phyloP scores from a whole-genome alignment of 1,284 basidiomycete genomes.

The Ceratobasidium sp. region DNA sequence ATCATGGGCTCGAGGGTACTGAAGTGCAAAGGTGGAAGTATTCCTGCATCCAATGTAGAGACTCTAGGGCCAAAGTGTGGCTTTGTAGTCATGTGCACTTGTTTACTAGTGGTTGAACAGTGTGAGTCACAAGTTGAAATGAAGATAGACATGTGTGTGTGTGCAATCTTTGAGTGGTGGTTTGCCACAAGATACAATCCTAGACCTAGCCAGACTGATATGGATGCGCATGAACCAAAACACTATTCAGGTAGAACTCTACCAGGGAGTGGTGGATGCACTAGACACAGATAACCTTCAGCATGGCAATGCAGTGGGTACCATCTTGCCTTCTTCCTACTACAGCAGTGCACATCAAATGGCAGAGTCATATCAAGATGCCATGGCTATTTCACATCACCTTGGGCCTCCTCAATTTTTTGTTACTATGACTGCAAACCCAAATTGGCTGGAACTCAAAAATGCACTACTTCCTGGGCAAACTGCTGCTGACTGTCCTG shows the following conservation, averaged over 20 bases:
- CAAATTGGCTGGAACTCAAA: slow-evolving; percentile 60
- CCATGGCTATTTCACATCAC: slow-evolving; percentile 58
- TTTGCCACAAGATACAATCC: no score
- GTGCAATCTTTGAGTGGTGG: no score
- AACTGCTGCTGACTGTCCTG: slow-evolving; percentile 58
- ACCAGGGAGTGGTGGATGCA: slow-evolving; percentile 58
- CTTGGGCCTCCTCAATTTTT: slow-evolving; percentile 59
- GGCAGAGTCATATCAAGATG: slow-evolving; percentile 59
- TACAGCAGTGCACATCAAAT: slow-evolving; percentile 58
- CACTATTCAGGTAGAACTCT: slow-evolving; percentile 56
- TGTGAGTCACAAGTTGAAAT: no score
- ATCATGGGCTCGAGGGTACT: no score
- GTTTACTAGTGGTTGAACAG: no score
- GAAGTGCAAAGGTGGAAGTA: no score
- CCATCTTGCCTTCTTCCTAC: slow-evolving; percentile 59
- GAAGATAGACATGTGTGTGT: no score
- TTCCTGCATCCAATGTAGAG: no score
- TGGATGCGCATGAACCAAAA: slow-evolving; percentile 56
- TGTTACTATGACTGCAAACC: slow-evolving; percentile 63
- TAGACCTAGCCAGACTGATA: slow-evolving; percentile 52
- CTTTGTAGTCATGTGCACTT: no score
- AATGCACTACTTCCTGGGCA: slow-evolving; percentile 58
- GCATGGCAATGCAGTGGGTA: neutral
- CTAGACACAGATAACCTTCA: neutral
- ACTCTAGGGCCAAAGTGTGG: no score